A percentile compares a stretch with the other conserved stretches of the same genome.
These are phyloP conservation scores for Penicillium steckii DNA, from an alignment of 495 filamentous ascomycete genomes.

Conservation along the genomic window DNA sequence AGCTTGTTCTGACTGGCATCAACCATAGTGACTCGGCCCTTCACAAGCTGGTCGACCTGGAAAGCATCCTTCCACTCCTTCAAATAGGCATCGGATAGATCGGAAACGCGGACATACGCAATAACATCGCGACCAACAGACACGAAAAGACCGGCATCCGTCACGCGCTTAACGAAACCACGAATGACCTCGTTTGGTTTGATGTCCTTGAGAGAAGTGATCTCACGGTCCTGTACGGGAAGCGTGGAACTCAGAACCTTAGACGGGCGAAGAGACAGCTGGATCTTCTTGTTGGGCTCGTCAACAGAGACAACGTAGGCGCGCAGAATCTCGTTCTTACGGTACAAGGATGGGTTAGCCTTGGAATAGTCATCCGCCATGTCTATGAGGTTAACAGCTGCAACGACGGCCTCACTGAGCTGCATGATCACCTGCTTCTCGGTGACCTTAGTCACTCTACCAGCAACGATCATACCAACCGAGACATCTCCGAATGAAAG, in stretches of 20 bases:
- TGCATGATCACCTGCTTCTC: conserved; percentile 82
- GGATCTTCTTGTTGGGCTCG: conserved; percentile 74
- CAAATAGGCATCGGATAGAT: conserved; percentile 85
- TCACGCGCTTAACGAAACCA: conserved; percentile 84
- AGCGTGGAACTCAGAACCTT: conserved; percentile 83
- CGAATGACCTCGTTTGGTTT: conserved; percentile 77
- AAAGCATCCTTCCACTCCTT: conserved; percentile 96
- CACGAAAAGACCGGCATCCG: conserved; percentile 84
- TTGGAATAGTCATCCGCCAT: conserved; percentile 81
- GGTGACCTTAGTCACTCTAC: conserved; percentile 80
- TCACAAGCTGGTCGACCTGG: conserved; percentile 83
- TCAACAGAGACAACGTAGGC: conserved; percentile 82
- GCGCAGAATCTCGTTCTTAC: conserved; percentile 81
- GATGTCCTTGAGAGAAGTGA: conserved; percentile 64
- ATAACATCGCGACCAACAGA: conserved; percentile 74
- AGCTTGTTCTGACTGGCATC: conserved; percentile 64
- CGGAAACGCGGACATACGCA: conserved; percentile 76
- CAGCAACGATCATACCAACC: conserved; percentile 75
- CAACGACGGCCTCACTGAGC: conserved; percentile 72
- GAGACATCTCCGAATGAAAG: conserved; percentile 67
- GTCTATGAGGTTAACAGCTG: conserved; percentile 72
- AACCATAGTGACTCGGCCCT: conserved; percentile 72
- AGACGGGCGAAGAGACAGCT: conserved; percentile 81
- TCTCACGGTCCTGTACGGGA: conserved; percentile 77
- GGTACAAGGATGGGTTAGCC: conserved; percentile 63